Percentiles rank a stretch among this genome's conserved stretches.
These are phyloP conservation scores for Plicaturopsis crispa DNA, from an alignment of 768 basidiomycete genomes.

Conservation along the genomic window DNA sequence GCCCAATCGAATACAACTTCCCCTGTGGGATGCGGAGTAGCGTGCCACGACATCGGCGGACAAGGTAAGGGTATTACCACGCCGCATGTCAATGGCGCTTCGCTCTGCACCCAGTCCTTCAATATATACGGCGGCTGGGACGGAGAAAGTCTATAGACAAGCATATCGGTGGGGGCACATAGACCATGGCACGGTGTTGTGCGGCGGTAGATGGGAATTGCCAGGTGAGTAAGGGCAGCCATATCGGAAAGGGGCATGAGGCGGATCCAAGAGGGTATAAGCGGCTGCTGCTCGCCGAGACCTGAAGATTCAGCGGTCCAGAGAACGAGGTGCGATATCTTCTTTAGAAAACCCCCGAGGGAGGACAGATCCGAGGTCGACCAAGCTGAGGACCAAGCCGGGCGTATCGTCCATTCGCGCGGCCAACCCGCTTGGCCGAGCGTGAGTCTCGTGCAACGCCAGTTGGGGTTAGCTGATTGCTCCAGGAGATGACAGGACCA, in stretches of 20 bases:
- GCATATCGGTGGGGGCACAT: conserved; percentile 2
- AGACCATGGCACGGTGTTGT: not conserved
- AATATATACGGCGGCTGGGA: too few relatives aligned
- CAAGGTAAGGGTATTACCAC: conserved; percentile 10
- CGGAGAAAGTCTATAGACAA: conserved; percentile 7
- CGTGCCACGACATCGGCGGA: too few relatives aligned
- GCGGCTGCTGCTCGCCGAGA: not conserved
- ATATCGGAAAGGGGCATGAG: conserved; percentile 24
- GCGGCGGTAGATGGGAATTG: conserved; percentile 21
- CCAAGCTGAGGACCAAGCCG: too few relatives aligned
- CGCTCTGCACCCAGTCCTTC: conserved; percentile 15
- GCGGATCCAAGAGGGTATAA: conserved; percentile 14
- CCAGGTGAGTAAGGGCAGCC: conserved; percentile 25
- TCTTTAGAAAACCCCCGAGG: conserved; percentile 25
- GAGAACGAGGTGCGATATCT: conserved; percentile 28
- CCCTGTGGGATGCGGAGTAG: too few relatives aligned
- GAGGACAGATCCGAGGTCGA: conserved; percentile 26
- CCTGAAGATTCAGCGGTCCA: conserved; percentile 13
- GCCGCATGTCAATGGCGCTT: conserved; percentile 15
- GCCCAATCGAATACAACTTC: too few relatives aligned
- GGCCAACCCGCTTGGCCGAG: conserved; percentile 21
- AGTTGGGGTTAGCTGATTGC: conserved; percentile 19
- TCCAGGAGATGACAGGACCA: conserved; percentile 25
- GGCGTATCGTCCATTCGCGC: too few relatives aligned
- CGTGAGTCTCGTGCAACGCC: conserved; percentile 22